These are phyloP conservation scores for Marchantia polymorpha DNA, from an alignment of 225 moss, liverwort and hornwort species.

Conservation along the genomic window DNA sequence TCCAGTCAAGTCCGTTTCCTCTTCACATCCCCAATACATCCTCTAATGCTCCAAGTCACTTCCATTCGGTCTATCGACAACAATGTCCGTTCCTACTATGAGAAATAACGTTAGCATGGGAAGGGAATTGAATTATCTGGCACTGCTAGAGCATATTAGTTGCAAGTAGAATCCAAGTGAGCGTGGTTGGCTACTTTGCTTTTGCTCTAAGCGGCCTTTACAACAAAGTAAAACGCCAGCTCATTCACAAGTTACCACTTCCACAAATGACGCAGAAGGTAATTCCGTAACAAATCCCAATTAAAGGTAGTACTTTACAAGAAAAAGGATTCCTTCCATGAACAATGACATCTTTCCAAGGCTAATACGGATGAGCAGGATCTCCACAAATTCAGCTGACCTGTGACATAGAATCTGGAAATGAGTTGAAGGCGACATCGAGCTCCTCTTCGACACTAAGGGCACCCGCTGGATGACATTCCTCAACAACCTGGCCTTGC, in stretches of 20 bases:
- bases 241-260: neutral
- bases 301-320: no score
- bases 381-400: conserved; percentile 16
- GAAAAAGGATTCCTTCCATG: neutral
- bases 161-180: no score
- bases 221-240: neutral
- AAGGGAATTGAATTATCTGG: no score
- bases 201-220: no score
- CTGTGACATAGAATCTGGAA: conserved; percentile 98
- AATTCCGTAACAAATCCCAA: neutral
- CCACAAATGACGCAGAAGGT: neutral
- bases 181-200: no score
- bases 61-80: no score
- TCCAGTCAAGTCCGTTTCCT: no score
- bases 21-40: no score
- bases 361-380: neutral
- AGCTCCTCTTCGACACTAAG: conserved; percentile 93
- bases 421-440: conserved; percentile 97
- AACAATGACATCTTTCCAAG: neutral
- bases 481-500: conserved; percentile 99
- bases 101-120: no score
- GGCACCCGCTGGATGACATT: conserved; percentile 82
- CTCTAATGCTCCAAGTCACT: no score
- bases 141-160: no score
- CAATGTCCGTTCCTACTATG: no score